Base-by-base conservation (phyloP, 257 asterid genomes). In the Dorcoceras hygrometricum region DNA sequence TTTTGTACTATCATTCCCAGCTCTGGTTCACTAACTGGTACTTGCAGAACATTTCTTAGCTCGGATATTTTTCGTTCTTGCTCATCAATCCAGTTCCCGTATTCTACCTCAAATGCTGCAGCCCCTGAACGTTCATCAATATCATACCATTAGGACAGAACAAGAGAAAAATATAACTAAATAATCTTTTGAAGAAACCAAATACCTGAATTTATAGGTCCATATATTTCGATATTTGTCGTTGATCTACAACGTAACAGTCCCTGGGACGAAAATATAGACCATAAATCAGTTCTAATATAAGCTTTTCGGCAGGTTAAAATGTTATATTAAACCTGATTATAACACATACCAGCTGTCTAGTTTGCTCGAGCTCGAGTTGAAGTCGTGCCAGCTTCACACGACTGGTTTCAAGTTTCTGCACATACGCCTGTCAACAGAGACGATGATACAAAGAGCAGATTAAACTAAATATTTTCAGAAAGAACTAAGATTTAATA, bases 301-400 rank as follows among this genome's bases (percentile, higher is more conserved):
- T 16, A 43, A 4, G 20, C 20, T 16, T 43, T 43, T 43, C 4
- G 53, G 16, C 8, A 43, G 50, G 50, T 11, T 2, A 39, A 39
- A 2, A 39, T 12, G 14, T 39, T 39, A 14, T 6, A 2, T 16
- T 16, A 8, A 19, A 39, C 50, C 50, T 11, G n/a, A 39, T 39
- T 51, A 39, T 39, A 39, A 39, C 12, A 39, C 12, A 16, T 27
- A 86, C 97, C 78, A 86, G 96, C 24, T 85, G 96, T 71, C 92
- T 81, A 72, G 87, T 88, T 82, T 86, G 80, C 72, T 86, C 91
- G 20, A 90, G 89, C 57, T 94, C 97, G 16, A 79, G 63, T 76
- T 94, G 97, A 51, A 94, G 78, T 59, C 89, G 97, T 1, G 95
- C 96, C 61, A 94, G 80, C 83, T 88, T 94, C 90, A 90, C 57